A percentile compares a stretch with the other conserved stretches of the same genome.
phyloP scores from a whole-genome alignment of 805 yeast species.

The Candida boleticola region DNA sequence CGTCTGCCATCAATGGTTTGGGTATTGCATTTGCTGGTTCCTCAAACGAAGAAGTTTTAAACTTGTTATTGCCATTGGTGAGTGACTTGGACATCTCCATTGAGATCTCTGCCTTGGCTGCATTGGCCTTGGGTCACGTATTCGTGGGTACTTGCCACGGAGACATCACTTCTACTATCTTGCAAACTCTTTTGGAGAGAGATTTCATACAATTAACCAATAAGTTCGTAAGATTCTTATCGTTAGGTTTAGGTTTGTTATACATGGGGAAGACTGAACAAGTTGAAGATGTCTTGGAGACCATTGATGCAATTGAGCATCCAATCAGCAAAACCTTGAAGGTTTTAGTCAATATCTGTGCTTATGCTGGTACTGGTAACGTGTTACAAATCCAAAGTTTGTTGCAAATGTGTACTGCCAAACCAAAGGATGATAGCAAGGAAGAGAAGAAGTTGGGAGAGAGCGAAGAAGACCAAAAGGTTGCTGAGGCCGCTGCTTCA shows the following conservation, averaged over 20 bases:
- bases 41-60: conserved; percentile 77
- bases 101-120: conserved; percentile 82
- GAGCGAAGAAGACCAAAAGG: conserved; percentile 35
- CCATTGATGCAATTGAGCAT: conserved; percentile 92
- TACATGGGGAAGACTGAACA: conserved; percentile 94
- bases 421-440: conserved; percentile 53
- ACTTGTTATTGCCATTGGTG: conserved; percentile 75
- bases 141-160: conserved; percentile 96
- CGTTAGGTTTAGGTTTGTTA: conserved; percentile 86
- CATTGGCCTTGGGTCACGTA: conserved; percentile 88
- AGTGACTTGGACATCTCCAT: conserved; percentile 71
- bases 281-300: conserved; percentile 90
- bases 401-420: conserved; percentile 83
- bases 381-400: conserved; percentile 91
- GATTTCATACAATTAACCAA: conserved; percentile 72
- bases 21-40: conserved; percentile 97
- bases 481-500: conserved; percentile 28
- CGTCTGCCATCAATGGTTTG: conserved; percentile 85
- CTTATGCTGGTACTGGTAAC: conserved; percentile 97
- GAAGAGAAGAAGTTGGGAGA: conserved; percentile 59
- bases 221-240: conserved; percentile 87
- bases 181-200: conserved; percentile 88
- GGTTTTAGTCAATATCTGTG: conserved; percentile 86
- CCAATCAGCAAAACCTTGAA: conserved; percentile 88
- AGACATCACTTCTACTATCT: conserved; percentile 86